phyloP scores from a whole-genome alignment of 495 filamentous ascomycete species.

The Platismatia glauca region DNA sequence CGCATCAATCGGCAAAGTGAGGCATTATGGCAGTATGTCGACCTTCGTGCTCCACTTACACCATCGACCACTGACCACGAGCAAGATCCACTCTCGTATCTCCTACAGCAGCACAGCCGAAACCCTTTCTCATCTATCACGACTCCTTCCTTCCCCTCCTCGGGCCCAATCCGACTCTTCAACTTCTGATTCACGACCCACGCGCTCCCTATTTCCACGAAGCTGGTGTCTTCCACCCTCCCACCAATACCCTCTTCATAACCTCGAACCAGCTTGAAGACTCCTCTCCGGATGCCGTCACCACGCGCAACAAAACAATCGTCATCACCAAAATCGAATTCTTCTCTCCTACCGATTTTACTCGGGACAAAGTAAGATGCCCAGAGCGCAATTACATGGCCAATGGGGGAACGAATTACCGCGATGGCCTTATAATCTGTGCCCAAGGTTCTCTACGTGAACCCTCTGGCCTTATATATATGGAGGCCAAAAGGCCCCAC shows the following conservation, averaged over 20 bases:
- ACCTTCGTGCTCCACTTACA: not conserved
- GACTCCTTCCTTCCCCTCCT: conserved; percentile 28
- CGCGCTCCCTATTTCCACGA: conserved; percentile 48
- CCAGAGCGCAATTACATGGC: conserved; percentile 43
- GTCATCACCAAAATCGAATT: conserved; percentile 32
- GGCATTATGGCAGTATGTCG: conserved; percentile 24
- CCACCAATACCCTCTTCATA: conserved; percentile 46
- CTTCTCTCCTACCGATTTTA: conserved; percentile 26
- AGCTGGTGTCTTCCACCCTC: conserved; percentile 46
- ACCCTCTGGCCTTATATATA: conserved; percentile 42
- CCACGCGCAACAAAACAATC: conserved; percentile 27
- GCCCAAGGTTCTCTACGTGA: conserved; percentile 42
- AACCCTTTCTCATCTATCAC: conserved; percentile 29
- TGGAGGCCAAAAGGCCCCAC: conserved; percentile 32
- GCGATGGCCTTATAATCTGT: conserved; percentile 37
- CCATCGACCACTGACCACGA: not conserved
- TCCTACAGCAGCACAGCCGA: conserved; percentile 22
- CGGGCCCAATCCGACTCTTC: conserved; percentile 28
- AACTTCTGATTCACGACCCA: conserved; percentile 30
- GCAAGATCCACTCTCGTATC: conserved; percentile 17
- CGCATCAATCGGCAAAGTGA: conserved; percentile 23
- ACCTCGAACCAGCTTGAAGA: conserved; percentile 40
- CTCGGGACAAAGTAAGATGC: conserved; percentile 25
- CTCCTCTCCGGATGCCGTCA: conserved; percentile 28
- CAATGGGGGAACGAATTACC: conserved; percentile 45